Percentiles rank a stretch among this genome's conserved stretches.
These are phyloP conservation scores for Elsinoe australis DNA, from an alignment of 2,329 filamentous ascomycete species.

Conservation along the genomic window DNA sequence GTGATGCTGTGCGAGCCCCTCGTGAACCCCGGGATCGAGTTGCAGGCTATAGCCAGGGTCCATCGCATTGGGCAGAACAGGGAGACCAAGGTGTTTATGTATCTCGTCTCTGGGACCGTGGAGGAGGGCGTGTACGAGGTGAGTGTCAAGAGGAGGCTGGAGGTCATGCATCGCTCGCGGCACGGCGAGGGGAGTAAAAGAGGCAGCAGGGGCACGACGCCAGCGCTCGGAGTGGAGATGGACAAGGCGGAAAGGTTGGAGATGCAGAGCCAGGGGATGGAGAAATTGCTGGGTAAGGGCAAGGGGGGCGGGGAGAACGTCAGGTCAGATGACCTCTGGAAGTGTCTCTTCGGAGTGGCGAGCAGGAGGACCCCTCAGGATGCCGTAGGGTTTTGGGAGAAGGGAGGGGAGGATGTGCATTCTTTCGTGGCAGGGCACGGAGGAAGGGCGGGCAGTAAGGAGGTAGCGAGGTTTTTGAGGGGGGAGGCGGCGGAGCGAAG, in stretches of 20 bases:
- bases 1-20: slow-evolving; percentile 92
- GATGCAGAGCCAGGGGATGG: slow-evolving; percentile 63
- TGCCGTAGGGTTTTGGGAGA: neutral
- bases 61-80: slow-evolving; percentile 87
- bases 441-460: slow-evolving; percentile 22
- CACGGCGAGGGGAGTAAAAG: slow-evolving; percentile 21
- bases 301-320: slow-evolving; percentile 72
- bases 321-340: slow-evolving; percentile 72
- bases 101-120: slow-evolving; percentile 81
- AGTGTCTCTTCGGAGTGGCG: slow-evolving; percentile 68
- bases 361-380: slow-evolving; percentile 31
- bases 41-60: slow-evolving; percentile 90
- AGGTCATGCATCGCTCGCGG: slow-evolving; percentile 53
- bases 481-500: slow-evolving; percentile 49
- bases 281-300: slow-evolving; percentile 62
- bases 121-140: slow-evolving; percentile 88
- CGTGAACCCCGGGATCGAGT: slow-evolving; percentile 84
- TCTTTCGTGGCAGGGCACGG: neutral
- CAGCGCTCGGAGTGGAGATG: slow-evolving; percentile 51
- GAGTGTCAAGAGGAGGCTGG: slow-evolving; percentile 68
- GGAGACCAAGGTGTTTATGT: slow-evolving; percentile 90
- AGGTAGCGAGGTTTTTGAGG: slow-evolving; percentile 45
- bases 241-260: slow-evolving; percentile 82
- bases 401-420: neutral
- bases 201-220: slow-evolving; percentile 28